Evolutionary conservation across 805 yeast species (phyloP).

Genomic region (Yarrowia hollandica): DNA sequence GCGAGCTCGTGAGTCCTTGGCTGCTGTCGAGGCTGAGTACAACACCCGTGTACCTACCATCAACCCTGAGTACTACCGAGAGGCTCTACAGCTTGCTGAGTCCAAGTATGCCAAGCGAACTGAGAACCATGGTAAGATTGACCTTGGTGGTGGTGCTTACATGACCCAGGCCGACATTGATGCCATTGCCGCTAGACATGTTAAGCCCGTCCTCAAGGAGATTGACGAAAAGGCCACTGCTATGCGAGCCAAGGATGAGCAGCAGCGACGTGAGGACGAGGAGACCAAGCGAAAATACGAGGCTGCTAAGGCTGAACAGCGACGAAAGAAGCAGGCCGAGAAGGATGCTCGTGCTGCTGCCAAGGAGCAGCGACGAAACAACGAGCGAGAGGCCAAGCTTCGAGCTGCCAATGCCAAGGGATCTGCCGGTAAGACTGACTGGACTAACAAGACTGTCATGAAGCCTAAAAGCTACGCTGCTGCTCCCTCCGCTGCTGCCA

Average conservation of each 20-base stretch:
- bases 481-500: slow-evolving; percentile 17
- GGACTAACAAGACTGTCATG: slow-evolving; percentile 16
- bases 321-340: slow-evolving; percentile 30
- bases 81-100: slow-evolving; percentile 77
- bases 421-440: background rate
- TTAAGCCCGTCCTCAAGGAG: slow-evolving; percentile 78
- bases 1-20: slow-evolving; percentile 49
- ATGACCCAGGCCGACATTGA: slow-evolving; percentile 76
- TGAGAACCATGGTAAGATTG: slow-evolving; percentile 54
- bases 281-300: slow-evolving; percentile 47
- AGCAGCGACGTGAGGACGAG: slow-evolving; percentile 45
- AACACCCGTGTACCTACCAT: slow-evolving; percentile 45
- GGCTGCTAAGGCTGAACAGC: slow-evolving; percentile 35
- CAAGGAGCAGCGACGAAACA: slow-evolving; percentile 25
- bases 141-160: slow-evolving; percentile 85
- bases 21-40: slow-evolving; percentile 46
- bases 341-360: slow-evolving; percentile 26
- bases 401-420: slow-evolving; percentile 34
- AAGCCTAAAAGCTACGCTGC: slow-evolving; percentile 24
- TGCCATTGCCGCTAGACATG: slow-evolving; percentile 73
- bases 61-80: slow-evolving; percentile 61
- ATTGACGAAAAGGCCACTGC: slow-evolving; percentile 66
- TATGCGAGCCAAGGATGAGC: slow-evolving; percentile 62
- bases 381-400: slow-evolving; percentile 36
- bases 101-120: slow-evolving; percentile 60